Evolutionary conservation across 73 alveolate genomes (phyloP), one percentile per base, ranked within the genome.

Genomic region (Breviolum minutum): DNA sequence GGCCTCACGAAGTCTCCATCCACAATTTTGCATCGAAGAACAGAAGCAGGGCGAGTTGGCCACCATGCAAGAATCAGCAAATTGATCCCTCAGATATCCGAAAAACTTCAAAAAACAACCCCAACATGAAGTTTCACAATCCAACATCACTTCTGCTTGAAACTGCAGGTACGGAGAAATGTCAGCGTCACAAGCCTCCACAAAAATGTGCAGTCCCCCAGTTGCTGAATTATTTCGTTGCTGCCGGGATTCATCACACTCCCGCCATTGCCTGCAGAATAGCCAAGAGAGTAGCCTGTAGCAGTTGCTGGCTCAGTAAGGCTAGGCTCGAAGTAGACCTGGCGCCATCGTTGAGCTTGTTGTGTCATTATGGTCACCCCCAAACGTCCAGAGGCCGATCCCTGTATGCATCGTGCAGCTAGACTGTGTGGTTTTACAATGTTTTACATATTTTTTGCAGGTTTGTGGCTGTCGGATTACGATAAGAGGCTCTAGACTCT

Each of bases 281-380:
- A 91, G 69, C 87, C 80, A 87, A 77, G 60, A 14, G 97, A 54
- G 54, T 62, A 63, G 87, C 97, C 97, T 63, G 27, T 68, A 2
- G 97, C 97, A 29, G 97, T 91, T 32, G 97, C 97, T 2, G 97
- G 97, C 66, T 91, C 97, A 9, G 97, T 73, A 63, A 91, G 26
- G 88, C 97, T 91, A 77, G 97, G 97, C 87, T 77, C 97, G 69
- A 71, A 91, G 63, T 91, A 91, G 88, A 91, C 97, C 97, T 91
- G 19, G 54, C 54, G 3, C 54, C 54, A 40, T 40, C 54, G 54
- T 40, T 40, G 54, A 40, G 54, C 54, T 40, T 40, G 5, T 40
- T 40, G n/a, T n/a, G n/a, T n/a, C n/a, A n/a, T n/a, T n/a, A n/a
- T n/a, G n/a, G n/a, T n/a, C n/a, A n/a, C n/a, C n/a, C n/a, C n/a